Evolutionary conservation across 2,329 filamentous ascomycete genomes (phyloP).

Genomic region (Myriosclerotinia duriaeana): DNA sequence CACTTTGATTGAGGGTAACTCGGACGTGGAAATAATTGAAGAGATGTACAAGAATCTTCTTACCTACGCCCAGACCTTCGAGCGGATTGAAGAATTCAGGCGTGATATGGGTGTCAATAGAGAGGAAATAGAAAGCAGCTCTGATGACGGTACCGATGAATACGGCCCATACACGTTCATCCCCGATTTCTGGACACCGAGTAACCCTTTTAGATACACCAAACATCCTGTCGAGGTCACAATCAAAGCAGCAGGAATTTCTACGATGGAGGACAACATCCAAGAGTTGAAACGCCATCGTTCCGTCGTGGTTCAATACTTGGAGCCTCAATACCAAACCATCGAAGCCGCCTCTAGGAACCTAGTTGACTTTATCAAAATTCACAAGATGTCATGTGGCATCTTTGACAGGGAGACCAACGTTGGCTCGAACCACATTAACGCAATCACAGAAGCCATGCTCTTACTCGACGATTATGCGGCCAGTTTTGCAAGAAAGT

Average conservation of each 20-base stretch:
- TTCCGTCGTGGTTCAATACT: background rate
- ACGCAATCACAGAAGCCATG: background rate
- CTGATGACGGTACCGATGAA: no score
- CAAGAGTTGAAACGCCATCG: background rate
- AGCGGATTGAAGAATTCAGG: background rate
- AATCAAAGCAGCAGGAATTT: background rate
- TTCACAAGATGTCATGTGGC: background rate
- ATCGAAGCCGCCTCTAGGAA: background rate
- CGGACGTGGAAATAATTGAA: background rate
- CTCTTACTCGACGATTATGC: background rate
- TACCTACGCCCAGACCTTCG: background rate
- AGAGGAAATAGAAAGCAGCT: background rate
- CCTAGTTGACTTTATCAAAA: background rate
- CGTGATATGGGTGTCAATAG: background rate
- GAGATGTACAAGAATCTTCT: conserved; percentile 2
- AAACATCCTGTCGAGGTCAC: background rate
- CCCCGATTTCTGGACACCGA: no score
- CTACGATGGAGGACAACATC: background rate
- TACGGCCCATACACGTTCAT: no score
- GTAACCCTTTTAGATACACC: background rate
- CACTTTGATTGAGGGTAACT: background rate
- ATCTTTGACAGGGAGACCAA: background rate
- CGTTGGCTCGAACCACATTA: rapidly evolving
- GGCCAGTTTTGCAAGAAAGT: background rate
- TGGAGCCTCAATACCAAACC: background rate